Percentiles rank a stretch among this genome's conserved stretches.
Evolutionary conservation across 345 rosid genomes (phyloP).

Genomic region (Corymbia maculata): DNA sequence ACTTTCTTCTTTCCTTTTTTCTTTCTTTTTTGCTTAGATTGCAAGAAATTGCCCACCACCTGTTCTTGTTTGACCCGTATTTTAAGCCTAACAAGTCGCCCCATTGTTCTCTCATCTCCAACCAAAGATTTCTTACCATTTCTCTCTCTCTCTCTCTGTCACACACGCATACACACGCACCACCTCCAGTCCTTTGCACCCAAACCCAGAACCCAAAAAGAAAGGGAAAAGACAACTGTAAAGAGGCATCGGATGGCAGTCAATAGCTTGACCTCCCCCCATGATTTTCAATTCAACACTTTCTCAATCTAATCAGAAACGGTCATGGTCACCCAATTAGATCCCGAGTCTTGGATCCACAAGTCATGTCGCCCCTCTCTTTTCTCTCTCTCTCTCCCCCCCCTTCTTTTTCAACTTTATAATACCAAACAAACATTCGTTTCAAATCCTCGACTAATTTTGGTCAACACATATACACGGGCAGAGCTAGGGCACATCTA

Average conservation of each 20-base stretch:
- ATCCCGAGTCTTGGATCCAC: not conserved
- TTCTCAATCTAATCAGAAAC: not conserved
- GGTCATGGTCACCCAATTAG: conserved; percentile 3
- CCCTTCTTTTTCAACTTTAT: conserved; percentile 10
- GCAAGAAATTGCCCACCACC: conserved; percentile 31
- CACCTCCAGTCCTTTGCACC: not conserved
- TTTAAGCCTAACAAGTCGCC: conserved; percentile 47
- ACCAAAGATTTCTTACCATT: not conserved
- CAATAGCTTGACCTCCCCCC: conserved; percentile 1
- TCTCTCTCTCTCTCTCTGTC: not conserved
- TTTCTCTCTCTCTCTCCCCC: not conserved
- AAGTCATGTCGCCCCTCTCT: not conserved
- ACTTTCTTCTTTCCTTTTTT: not conserved
- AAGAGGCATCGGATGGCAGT: not conserved
- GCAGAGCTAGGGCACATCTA: not conserved
- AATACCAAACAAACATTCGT: conserved; percentile 38
- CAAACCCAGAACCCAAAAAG: conserved; percentile 6
- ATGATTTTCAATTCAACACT: not conserved
- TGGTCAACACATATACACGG: conserved; percentile 4
- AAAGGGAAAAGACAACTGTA: not conserved
- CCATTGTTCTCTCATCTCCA: conserved; percentile 40
- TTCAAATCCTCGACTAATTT: conserved; percentile 3
- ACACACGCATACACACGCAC: not conserved
- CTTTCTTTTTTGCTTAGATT: conserved; percentile 35
- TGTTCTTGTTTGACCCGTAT: conserved; percentile 85